These are phyloP conservation scores for Centrapalus pauciflorus DNA, from an alignment of 129 eudicot genomes.

Conservation along the genomic window DNA sequence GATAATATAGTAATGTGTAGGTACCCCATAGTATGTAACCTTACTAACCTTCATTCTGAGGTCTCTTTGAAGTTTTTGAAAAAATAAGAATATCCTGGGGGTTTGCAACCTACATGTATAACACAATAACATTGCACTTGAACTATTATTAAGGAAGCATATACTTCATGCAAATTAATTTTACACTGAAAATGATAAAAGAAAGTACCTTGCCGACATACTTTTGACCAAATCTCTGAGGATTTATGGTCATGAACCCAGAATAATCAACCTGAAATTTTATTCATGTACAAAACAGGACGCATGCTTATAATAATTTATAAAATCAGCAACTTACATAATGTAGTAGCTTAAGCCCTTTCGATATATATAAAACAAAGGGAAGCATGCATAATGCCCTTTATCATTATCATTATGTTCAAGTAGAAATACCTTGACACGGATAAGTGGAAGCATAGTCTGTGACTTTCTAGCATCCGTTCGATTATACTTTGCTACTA, in stretches of 20 bases:
- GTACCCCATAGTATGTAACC: background rate
- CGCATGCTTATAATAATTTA: background rate
- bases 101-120: conserved; percentile 73
- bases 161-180: background rate
- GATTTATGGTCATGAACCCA: conserved; percentile 96
- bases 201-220: conserved; percentile 93
- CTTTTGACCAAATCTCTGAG: conserved; percentile 95
- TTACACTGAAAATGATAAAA: background rate
- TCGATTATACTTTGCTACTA: conserved; percentile 61
- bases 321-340: background rate
- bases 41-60: conserved; percentile 53
- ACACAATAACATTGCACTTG: conserved; percentile 13
- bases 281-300: background rate
- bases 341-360: background rate
- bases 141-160: background rate
- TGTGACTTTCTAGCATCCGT: conserved; percentile 43
- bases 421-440: conserved; percentile 65
- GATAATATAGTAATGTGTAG: conserved; percentile 3
- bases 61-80: conserved; percentile 70
- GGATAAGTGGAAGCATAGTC: conserved; percentile 83
- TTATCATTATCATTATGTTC: background rate
- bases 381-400: conserved; percentile 4
- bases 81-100: conserved; percentile 97
- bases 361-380: background rate
- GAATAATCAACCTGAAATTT: conserved; percentile 86